Evolutionary conservation across 1,139 yeast species (phyloP).

Genomic region (Taphrina flavorubra): DNA sequence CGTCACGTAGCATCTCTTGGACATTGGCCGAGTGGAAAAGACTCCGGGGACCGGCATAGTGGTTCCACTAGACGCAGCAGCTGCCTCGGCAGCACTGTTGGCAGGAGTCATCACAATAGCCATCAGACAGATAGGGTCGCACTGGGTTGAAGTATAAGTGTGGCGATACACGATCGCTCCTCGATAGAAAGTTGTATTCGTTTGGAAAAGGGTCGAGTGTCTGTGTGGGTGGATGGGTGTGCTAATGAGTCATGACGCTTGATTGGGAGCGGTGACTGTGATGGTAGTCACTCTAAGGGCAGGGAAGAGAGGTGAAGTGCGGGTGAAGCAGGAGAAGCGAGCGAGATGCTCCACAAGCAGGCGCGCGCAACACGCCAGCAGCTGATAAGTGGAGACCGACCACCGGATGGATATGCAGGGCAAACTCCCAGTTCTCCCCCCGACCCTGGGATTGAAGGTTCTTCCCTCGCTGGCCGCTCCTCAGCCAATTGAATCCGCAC

Average conservation of each 20-base stretch:
- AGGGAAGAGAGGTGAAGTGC: neutral
- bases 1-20: constrained; percentile 22
- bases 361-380: too few relatives aligned
- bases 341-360: too few relatives aligned
- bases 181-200: neutral
- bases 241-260: neutral
- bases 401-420: too few relatives aligned
- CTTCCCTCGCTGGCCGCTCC: neutral
- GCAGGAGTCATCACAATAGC: constrained; percentile 10
- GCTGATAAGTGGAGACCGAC: neutral
- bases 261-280: neutral
- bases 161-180: neutral
- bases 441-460: too few relatives aligned
- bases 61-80: neutral
- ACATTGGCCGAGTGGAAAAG: neutral
- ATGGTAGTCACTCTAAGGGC: neutral
- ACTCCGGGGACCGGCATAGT: neutral
- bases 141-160: neutral
- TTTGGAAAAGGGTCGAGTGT: neutral
- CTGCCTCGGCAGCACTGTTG: neutral
- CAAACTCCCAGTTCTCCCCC: too few relatives aligned
- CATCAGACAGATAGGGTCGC: neutral
- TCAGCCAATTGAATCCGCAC: constrained; percentile 13
- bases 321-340: constrained; percentile 8
- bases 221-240: neutral